Conservation (phyloP, 768 basidiomycete species). For the Trametopsis cervina region DNA sequence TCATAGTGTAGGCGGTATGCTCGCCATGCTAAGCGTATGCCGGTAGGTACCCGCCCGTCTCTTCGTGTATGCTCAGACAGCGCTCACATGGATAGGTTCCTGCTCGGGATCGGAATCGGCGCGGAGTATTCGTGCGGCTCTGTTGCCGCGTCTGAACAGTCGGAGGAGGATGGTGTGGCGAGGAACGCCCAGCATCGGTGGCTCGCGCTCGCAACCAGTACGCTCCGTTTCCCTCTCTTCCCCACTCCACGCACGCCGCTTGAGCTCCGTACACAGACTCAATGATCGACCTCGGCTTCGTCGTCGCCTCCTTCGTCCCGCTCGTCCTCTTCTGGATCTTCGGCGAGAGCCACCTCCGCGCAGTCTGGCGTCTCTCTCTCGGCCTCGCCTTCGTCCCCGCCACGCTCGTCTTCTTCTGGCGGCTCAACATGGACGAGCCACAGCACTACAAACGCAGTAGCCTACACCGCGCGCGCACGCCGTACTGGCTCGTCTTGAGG, state of each 20-base stretch:
- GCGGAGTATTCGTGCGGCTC: conserved; percentile 90
- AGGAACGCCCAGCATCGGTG: conserved; percentile 82
- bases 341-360: conserved; percentile 70
- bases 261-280: too few relatives aligned
- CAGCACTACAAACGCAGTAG: conserved; percentile 65
- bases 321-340: conserved; percentile 89
- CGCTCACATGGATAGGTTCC: too few relatives aligned
- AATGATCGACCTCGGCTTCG: conserved; percentile 86
- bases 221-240: background rate
- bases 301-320: conserved; percentile 73
- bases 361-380: conserved; percentile 82
- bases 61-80: background rate
- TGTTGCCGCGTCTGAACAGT: conserved; percentile 84
- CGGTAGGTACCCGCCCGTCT: conserved; percentile 49
- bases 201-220: conserved; percentile 86
- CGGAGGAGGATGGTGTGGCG: conserved; percentile 72
- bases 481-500: conserved; percentile 68
- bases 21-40: conserved; percentile 65
- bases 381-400: conserved; percentile 83
- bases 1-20: conserved; percentile 58
- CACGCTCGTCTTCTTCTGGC: conserved; percentile 77
- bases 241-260: background rate
- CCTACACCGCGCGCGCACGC: conserved; percentile 69
- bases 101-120: conserved; percentile 84
- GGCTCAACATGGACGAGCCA: conserved; percentile 78